Evolutionary conservation across 805 yeast genomes (phyloP), one percentile per base, ranked within the genome.

Genomic region (Saturnispora ahearnii): DNA sequence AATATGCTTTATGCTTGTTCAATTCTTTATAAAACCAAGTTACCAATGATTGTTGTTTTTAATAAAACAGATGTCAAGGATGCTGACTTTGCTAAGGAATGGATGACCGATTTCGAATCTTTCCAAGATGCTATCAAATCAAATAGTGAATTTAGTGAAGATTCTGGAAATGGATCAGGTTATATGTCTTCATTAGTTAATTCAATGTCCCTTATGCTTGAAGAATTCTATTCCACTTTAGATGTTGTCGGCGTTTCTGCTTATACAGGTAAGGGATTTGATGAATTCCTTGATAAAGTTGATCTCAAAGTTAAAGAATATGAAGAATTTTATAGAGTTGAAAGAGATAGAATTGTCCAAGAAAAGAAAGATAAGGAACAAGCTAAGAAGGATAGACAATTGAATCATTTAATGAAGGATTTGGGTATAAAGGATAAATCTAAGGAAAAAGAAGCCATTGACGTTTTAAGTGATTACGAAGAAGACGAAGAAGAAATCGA

Each of bases 1-100:
- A 93, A 93, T 66, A 93, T 93, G 99, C 76, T 93, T 32, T 93
- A 93, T 62, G 99, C 99, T 0, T 93, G 99, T 70, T 91, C 98
- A 7, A 91, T 93, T 46, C 74, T 93, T 44, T 93, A 93, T 72
- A 93, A 93, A 68, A 91, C 97, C 22, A 90, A 91, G 63, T 74
- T 93, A 50, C 99, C 99, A 15, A 89, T 93, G 96, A 84, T 93
- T 59, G 76, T 93, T 28, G 99, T 93, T 1, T 93, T 93, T 73
- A 93, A 93, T 70, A 93, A 93, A 68, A 86, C 93, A 2, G 99
- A 93, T 68, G 90, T 85, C 4, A 73, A 82, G 57, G 83, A 84
- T 52, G 87, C 95, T 0, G 83, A 78, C 45, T 89, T 90, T 69
- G 97, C 96, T 22, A 82, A 80, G 61, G 95, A 87, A 57, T 93